Evolutionary conservation across 2,329 filamentous ascomycete genomes (phyloP), one percentile per base, ranked within the genome.

Genomic region (Aspergillus quadricinctus): DNA sequence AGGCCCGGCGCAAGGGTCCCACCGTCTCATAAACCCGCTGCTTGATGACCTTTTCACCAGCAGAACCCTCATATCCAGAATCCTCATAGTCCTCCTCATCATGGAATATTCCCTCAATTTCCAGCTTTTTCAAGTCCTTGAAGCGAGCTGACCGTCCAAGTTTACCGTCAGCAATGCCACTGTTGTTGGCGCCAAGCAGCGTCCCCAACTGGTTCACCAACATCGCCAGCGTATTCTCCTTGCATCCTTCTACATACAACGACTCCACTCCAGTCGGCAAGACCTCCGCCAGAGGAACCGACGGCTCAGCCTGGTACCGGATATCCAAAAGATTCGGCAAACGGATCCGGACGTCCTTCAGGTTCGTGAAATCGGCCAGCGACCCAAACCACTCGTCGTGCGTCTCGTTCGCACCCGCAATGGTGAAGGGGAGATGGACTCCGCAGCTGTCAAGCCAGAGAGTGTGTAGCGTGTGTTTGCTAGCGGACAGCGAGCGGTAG

Each of bases 341-440:
- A 10, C 68, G 66, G 31, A 70, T 66, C n/a, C 68, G 68, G 5
- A 71, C 21, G 19, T 71, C 64, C 28, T 61, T 61, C 37, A 71
- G 57, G 7, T 56, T 63, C 9, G 57, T 60, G 48, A 70, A 71
- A 11, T 68, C 68, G 17, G 55, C 58, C 21, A 71, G 54, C 0
- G 67, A 60, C 1, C 68, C 68, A 23, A 70, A 68, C 66, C 67
- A 70, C 52, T 69, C 66, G 28, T 71, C 68, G 41, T 68, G 63
- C 1, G 64, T 62, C 50, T 70, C 63, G 51, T 70, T 71, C 3
- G 65, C 50, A 1, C 68, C 66, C 14, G 56, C 52, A n/a, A 61
- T 62, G 10, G 68, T 71, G 53, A 71, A 70, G 0, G 66, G 60
- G 31, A 66, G 61, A 45, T 70, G 68, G 19, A 56, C 55, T 10